phyloP scores from a whole-genome alignment of 345 rosid species.

The Rhizophora mangle region DNA sequence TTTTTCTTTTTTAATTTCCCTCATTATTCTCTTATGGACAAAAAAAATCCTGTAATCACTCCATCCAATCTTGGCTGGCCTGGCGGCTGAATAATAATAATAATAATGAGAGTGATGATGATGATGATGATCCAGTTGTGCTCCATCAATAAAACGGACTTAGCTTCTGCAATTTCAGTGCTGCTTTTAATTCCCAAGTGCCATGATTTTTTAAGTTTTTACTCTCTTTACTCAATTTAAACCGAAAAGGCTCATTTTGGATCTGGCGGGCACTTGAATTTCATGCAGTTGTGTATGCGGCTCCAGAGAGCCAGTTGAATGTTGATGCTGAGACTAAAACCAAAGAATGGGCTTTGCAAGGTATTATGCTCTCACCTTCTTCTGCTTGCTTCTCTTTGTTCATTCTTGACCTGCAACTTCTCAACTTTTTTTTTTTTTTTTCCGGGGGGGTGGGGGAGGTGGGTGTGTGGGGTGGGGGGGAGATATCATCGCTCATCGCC shows the following conservation, averaged over 20 bases:
- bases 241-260: not conserved
- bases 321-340: constrained; percentile 41
- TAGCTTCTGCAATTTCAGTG: too few relatives aligned
- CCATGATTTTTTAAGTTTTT: too few relatives aligned
- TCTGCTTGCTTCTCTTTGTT: not conserved
- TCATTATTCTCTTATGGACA: too few relatives aligned
- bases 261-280: not conserved
- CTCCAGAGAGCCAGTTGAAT: constrained; percentile 52
- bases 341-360: constrained; percentile 78
- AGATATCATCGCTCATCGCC: not conserved
- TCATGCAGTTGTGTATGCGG: constrained; percentile 40
- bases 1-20: too few relatives aligned
- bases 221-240: too few relatives aligned
- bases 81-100: too few relatives aligned
- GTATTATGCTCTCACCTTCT: constrained; percentile 23
- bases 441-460: not conserved
- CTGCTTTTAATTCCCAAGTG: too few relatives aligned
- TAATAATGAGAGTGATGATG: too few relatives aligned
- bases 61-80: too few relatives aligned
- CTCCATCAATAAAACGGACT: too few relatives aligned
- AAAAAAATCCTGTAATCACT: too few relatives aligned
- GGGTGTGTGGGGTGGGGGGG: not conserved
- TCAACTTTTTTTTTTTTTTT: not conserved
- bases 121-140: too few relatives aligned
- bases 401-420: not conserved